phyloP scores from a whole-genome alignment of 2,329 filamentous ascomycete species.

The Xenoacremonium recifei region DNA sequence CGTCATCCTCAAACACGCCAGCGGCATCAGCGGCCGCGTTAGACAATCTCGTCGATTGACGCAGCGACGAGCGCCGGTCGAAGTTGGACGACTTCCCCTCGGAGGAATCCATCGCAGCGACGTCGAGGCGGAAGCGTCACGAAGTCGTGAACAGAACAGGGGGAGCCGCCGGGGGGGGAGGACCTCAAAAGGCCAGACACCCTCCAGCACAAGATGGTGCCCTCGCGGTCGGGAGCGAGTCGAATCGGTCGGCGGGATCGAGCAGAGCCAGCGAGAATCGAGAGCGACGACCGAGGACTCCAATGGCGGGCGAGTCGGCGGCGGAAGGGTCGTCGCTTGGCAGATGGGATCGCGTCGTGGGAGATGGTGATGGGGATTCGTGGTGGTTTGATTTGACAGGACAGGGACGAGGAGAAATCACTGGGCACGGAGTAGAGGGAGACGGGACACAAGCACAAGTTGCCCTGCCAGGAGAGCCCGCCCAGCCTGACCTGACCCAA shows the following conservation, averaged over 20 bases:
- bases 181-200: slow-evolving; percentile 22
- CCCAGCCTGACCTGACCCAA: too few species aligned
- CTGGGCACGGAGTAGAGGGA: too few species aligned
- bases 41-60: slow-evolving; percentile 40
- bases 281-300: not conserved
- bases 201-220: too few species aligned
- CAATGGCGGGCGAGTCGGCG: not conserved
- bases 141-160: not conserved
- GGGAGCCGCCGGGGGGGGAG: slow-evolving; percentile 15
- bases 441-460: too few species aligned
- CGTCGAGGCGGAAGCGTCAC: not conserved
- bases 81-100: slow-evolving; percentile 37
- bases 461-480: too few species aligned
- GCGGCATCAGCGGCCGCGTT: slow-evolving; percentile 3
- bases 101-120: slow-evolving; percentile 38
- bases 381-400: slow-evolving; percentile 15
- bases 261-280: not conserved
- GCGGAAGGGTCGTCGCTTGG: not conserved
- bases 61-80: slow-evolving; percentile 43
- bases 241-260: too few species aligned
- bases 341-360: not conserved
- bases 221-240: too few species aligned
- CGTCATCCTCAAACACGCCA: slow-evolving; percentile 31
- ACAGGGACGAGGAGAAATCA: slow-evolving; percentile 9
- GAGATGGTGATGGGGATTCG: slow-evolving; percentile 3